Conservation (phyloP, 257 asterid species). For the Parsonsia alboflavescens region DNA sequence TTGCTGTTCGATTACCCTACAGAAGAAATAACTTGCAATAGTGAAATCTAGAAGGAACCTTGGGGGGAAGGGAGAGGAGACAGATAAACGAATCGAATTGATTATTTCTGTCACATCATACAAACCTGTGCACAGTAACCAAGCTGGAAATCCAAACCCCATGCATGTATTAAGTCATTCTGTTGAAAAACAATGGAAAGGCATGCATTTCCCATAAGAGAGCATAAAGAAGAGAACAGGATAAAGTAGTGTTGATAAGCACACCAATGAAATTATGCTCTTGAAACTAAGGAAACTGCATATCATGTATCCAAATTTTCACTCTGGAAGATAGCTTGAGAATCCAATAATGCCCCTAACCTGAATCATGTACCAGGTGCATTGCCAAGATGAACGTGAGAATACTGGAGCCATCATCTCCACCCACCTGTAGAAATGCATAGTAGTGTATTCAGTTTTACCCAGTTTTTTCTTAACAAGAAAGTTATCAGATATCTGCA, state of each 20-base stretch:
- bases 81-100: background rate
- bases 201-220: background rate
- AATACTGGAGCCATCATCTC: slow-evolving; percentile 91
- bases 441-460: background rate
- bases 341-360: slow-evolving; percentile 22
- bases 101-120: background rate
- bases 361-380: slow-evolving; percentile 78
- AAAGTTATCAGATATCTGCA: background rate
- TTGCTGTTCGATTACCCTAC: slow-evolving; percentile 57
- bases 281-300: background rate
- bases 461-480: background rate
- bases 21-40: background rate
- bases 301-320: too few relatives aligned
- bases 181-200: slow-evolving; percentile 18
- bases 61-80: background rate
- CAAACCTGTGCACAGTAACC: slow-evolving; percentile 74
- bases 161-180: slow-evolving; percentile 65
- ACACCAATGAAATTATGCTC: background rate
- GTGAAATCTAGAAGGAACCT: background rate
- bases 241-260: too few relatives aligned
- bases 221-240: background rate
- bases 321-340: background rate
- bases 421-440: slow-evolving; percentile 44
- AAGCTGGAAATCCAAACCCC: slow-evolving; percentile 77
- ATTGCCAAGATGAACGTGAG: slow-evolving; percentile 68